These are phyloP conservation scores for Clavaria fumosa DNA, from an alignment of 768 basidiomycete genomes.

Conservation along the genomic window DNA sequence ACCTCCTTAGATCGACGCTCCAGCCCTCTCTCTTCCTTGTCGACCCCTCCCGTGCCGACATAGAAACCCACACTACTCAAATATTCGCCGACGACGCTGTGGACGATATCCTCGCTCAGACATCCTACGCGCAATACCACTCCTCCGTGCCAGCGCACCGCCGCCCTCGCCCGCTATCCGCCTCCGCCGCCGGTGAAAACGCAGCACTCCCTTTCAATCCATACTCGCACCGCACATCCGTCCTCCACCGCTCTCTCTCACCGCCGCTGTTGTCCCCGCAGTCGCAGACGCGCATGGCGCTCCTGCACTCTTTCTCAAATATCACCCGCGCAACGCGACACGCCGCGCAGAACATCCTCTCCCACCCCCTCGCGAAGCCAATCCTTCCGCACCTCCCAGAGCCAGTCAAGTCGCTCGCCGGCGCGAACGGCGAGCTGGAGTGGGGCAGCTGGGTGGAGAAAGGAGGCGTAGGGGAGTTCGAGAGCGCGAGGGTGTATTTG, in stretches of 20 bases:
- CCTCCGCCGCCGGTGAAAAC: slow-evolving; percentile 18
- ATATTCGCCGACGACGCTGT: slow-evolving; percentile 78
- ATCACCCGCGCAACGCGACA: slow-evolving; percentile 87
- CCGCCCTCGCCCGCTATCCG: slow-evolving; percentile 50
- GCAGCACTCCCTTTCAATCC: slow-evolving; percentile 37
- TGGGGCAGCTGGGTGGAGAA: slow-evolving; percentile 92
- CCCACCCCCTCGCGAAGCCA: slow-evolving; percentile 90
- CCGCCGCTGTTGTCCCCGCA: slow-evolving; percentile 31
- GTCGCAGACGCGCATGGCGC: slow-evolving; percentile 65
- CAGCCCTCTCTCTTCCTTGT: slow-evolving; percentile 80
- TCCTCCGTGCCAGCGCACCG: slow-evolving; percentile 79
- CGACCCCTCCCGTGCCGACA: slow-evolving; percentile 85
- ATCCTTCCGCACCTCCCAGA: slow-evolving; percentile 94
- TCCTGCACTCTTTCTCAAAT: slow-evolving; percentile 89
- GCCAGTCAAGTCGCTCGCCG: slow-evolving; percentile 80
- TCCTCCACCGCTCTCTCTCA: slow-evolving; percentile 66
- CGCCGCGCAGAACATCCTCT: slow-evolving; percentile 88
- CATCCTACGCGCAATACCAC: slow-evolving; percentile 59
- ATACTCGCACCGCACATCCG: slow-evolving; percentile 53
- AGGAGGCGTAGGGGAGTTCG: slow-evolving; percentile 89
- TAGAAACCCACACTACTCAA: slow-evolving; percentile 79
- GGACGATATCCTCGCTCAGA: slow-evolving; percentile 72
- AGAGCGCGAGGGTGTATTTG: slow-evolving; percentile 89
- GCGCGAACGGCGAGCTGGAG: slow-evolving; percentile 79
- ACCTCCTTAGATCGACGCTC: slow-evolving; percentile 72